Base-by-base conservation (phyloP, 176 grass and related monocot species). In the Leersia perrieri region DNA sequence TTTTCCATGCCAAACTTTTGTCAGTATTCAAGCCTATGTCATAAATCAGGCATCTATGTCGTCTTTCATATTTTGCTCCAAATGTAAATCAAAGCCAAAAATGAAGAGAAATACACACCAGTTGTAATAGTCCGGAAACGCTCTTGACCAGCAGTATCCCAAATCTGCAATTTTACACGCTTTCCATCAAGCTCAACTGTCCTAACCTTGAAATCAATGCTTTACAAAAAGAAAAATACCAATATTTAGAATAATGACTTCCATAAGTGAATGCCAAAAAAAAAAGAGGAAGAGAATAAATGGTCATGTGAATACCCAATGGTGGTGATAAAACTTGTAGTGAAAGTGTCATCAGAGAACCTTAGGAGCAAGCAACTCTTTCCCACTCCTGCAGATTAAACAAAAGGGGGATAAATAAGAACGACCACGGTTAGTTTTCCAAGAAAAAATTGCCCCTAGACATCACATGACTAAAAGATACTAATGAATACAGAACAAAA, bases 121-220 rank as follows among this genome's bases (percentile, higher is more conserved):
- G 93, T 96, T 77, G 93, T 96, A 68, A 96, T 96, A 77, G 93
- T 96, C 58, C 93, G 74, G 58, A 96, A 96, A 73, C 93, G 93
- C 83, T 96, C 93, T 88, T 96, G 93, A 79, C 93, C 93, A 68
- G 93, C 93, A 68, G 93, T 96, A 78, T 96, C 93, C 93, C 93
- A 96, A 68, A 96, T 96, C 86, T 96, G 93, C 27, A 96, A 58
- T 77, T 96, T 96, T 76, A 96, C 90, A 83, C 93, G 85, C 64
- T 92, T 92, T 49, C 93, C 90, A 86, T 96, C 93, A 89, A 96
- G 85, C 38, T 96, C 93, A 75, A 96, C 80, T 45, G 90, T 96
- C 47, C 93, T 90, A 72, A 96, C 91, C 75, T 96, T 96, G 75
- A 96, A 96, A 72, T 96, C 93, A 84, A 96, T 96, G 77, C 93